Evolutionary conservation across 2,329 filamentous ascomycete genomes (phyloP), one percentile per base, ranked within the genome.

Genomic region (Verticillium longisporum): DNA sequence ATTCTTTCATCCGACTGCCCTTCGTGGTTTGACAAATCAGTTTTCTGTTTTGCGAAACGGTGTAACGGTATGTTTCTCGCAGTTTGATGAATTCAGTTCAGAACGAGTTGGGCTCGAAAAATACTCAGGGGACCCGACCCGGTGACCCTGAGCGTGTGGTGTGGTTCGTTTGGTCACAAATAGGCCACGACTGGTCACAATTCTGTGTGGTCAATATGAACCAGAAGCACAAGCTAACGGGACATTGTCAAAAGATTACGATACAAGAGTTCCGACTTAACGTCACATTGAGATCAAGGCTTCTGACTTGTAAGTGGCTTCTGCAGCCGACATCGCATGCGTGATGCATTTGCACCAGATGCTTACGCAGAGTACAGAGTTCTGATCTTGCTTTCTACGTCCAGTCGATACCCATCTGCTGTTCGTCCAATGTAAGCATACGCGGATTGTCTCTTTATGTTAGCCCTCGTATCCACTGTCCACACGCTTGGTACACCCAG

Each of bases 1-100:
- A 72, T 72, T 74, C 68, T 66, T 68, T 68, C 57, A 38, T 63
- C 70, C 68, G 68, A 65, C 67, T 69, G 63, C 67, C 66, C 64
- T 67, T 70, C 14, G 67, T 66, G 63, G 64, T 70, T 68, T 66
- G 64, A 66, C 65, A 68, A 65, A 65, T 65, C 66, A 63, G 62
- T 60, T 37, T 45, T 55, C 41, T 38, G 67, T 64, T 66, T 66
- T 65, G 68, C 65, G 65, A 69, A 64, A 65, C 65, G 63, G 67
- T 67, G 67, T 69, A 65, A 68, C 68, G 67, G 64, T 70, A 65
- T 10, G 62, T 15, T 33, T n/a, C 50, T 21, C 37, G n/a, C 38
- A 18, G 7, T n/a, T 45, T 9, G 34, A 36, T 9, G 9, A 6
- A 9, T 13, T 9, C 9, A 10, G 9, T 13, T 13, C 34, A 9